Percentiles rank a stretch among this genome's conserved stretches.
These are phyloP conservation scores for Phoma sp. DNA, from an alignment of 2,329 filamentous ascomycete species.

Conservation along the genomic window DNA sequence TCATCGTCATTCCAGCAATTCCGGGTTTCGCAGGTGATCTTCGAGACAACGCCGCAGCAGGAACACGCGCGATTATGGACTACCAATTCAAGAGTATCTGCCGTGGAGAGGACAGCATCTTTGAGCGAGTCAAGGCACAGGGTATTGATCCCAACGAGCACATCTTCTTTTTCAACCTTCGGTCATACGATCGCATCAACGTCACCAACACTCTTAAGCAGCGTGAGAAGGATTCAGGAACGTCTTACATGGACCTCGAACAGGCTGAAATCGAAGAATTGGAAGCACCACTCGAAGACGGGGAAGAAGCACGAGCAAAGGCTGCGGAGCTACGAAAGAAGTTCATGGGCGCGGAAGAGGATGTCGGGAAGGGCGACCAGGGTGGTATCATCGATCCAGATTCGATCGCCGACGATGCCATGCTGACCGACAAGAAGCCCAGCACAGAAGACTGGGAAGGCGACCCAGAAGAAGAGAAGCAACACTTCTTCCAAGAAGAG, in stretches of 20 bases:
- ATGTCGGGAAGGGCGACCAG: constrained; percentile 48
- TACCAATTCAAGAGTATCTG: constrained; percentile 98
- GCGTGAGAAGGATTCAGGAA: constrained; percentile 79
- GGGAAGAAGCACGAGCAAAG: constrained; percentile 50
- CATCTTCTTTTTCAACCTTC: constrained; percentile 92
- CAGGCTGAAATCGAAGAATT: constrained; percentile 87
- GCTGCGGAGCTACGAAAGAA: constrained; percentile 55
- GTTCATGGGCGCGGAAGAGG: constrained; percentile 53
- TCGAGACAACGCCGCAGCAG: constrained; percentile 78
- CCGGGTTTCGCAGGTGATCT: constrained; percentile 95
- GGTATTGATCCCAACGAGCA: constrained; percentile 79
- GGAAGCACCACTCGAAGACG: constrained; percentile 60
- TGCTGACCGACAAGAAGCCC: constrained; percentile 71
- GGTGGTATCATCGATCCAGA: constrained; percentile 61
- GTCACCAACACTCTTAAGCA: constrained; percentile 75
- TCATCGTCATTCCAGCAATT: constrained; percentile 87
- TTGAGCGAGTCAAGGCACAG: constrained; percentile 73
- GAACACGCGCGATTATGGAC: constrained; percentile 93
- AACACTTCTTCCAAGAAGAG: constrained; percentile 94
- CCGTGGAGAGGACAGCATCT: constrained; percentile 90
- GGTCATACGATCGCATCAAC: constrained; percentile 91
- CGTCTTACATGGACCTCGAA: constrained; percentile 86
- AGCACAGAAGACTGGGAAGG: constrained; percentile 80
- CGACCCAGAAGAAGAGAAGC: constrained; percentile 73
- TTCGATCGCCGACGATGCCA: constrained; percentile 77